phyloP scores from a whole-genome alignment of 2,329 filamentous ascomycete species.

The Penicillium freii region DNA sequence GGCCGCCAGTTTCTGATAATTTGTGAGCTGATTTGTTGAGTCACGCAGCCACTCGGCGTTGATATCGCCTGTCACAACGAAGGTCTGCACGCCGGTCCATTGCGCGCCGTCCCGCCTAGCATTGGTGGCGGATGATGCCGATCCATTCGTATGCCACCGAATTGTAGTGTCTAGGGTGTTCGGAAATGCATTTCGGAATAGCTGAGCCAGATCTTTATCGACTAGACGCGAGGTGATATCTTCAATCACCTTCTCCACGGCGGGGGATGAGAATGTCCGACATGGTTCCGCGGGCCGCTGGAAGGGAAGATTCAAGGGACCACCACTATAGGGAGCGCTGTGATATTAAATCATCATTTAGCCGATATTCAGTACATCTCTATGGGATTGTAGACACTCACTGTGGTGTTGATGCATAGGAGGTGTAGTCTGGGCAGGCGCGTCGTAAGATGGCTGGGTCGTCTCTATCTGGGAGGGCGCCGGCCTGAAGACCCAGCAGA shows the following conservation, averaged over 20 bases:
- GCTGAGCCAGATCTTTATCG: slow-evolving; percentile 80
- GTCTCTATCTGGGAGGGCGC: slow-evolving; percentile 23
- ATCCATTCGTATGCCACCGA: slow-evolving; percentile 74
- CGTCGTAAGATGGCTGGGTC: slow-evolving; percentile 31
- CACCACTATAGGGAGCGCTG: slow-evolving; percentile 75
- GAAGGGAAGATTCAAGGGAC: slow-evolving; percentile 75
- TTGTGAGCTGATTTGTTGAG: slow-evolving; percentile 87
- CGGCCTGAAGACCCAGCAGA: slow-evolving; percentile 17
- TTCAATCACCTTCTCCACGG: slow-evolving; percentile 83
- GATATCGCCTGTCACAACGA: slow-evolving; percentile 91
- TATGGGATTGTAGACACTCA: slow-evolving; percentile 37
- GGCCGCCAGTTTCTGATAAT: slow-evolving; percentile 81
- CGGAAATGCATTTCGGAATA: slow-evolving; percentile 95
- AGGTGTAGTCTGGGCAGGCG: slow-evolving; percentile 66
- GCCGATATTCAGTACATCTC: neutral
- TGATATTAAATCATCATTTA: neutral
- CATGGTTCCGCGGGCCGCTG: slow-evolving; percentile 79
- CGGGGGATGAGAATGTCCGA: slow-evolving; percentile 81
- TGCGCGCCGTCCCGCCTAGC: slow-evolving; percentile 53
- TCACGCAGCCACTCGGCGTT: slow-evolving; percentile 90
- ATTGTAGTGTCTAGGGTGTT: slow-evolving; percentile 89
- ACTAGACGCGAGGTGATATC: slow-evolving; percentile 77
- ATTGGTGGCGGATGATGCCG: slow-evolving; percentile 31
- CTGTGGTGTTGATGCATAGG: slow-evolving; percentile 61
- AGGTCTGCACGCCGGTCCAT: slow-evolving; percentile 85